These are phyloP conservation scores for Eimeria tenella DNA, from an alignment of 169 alveolate genomes.

Conservation along the genomic window DNA sequence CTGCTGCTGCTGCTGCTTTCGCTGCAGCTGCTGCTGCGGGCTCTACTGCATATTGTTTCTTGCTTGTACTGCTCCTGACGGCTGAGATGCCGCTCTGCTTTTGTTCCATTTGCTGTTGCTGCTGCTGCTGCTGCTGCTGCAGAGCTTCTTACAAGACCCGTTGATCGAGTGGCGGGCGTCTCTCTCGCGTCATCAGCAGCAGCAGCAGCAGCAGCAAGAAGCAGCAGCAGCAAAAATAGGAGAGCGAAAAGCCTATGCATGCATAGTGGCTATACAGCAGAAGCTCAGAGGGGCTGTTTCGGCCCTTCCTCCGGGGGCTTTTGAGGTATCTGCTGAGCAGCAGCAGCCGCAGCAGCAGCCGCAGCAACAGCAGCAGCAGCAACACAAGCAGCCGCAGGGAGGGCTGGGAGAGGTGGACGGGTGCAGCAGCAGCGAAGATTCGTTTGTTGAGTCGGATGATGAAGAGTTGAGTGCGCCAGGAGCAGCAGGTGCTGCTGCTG, in stretches of 20 bases:
- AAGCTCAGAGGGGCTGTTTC: conserved; percentile 44
- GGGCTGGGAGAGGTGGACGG: background rate
- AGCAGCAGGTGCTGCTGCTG: conserved; percentile 12
- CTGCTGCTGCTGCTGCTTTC: background rate
- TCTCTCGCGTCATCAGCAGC: conserved; percentile 18
- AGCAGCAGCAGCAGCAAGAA: conserved; percentile 56
- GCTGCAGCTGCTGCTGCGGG: background rate
- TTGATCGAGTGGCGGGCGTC: conserved; percentile 92
- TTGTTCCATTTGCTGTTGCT: background rate
- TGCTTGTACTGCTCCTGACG: background rate
- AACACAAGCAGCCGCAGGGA: background rate
- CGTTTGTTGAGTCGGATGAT: conserved; percentile 3
- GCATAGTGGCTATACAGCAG: conserved; percentile 28
- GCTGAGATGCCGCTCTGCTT: background rate
- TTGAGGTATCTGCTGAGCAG: background rate
- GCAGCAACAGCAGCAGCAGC: background rate
- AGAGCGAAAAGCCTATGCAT: conserved; percentile 51
- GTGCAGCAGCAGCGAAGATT: conserved; percentile 25
- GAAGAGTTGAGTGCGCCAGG: background rate
- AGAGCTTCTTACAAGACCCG: conserved; percentile 91
- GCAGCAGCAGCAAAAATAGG: background rate
- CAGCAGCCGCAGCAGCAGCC: too few relatives aligned
- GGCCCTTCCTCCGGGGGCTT: conserved; percentile 30
- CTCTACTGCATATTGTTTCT: background rate
- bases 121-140: conserved; percentile 29